Evolutionary conservation across 2,329 filamentous ascomycete species (phyloP).

Genomic region (Lojkania enalia): DNA sequence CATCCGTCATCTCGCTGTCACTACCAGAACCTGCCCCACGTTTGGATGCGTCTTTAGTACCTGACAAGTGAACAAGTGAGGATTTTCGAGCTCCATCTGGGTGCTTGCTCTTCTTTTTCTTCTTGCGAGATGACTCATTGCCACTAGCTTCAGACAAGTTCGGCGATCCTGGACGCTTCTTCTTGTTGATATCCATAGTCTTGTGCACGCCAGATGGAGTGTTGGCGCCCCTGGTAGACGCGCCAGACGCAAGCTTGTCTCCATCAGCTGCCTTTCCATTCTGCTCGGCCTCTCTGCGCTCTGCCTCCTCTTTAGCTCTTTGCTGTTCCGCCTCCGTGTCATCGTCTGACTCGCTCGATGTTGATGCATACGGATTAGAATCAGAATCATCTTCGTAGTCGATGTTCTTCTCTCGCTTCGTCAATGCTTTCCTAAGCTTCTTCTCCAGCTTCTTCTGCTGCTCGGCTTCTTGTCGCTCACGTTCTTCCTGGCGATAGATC

Average conservation of each 20-base stretch:
- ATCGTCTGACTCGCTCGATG: conserved; percentile 35
- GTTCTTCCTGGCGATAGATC: conserved; percentile 67
- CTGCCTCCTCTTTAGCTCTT: conserved; percentile 61
- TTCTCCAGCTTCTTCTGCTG: conserved; percentile 74
- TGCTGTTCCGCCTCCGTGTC: conserved; percentile 68
- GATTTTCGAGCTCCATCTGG: conserved; percentile 31
- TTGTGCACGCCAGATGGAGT: conserved; percentile 64
- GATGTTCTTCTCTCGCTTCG: conserved; percentile 82
- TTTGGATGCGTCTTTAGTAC: conserved; percentile 19
- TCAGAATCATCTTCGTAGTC: conserved; percentile 84
- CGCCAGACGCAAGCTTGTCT: conserved; percentile 53
- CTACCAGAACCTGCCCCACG: conserved; percentile 64
- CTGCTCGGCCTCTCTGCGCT: conserved; percentile 50
- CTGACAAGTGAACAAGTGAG: conserved; percentile 20
- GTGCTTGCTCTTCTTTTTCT: conserved; percentile 52
- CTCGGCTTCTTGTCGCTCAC: conserved; percentile 69
- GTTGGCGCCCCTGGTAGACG: conserved; percentile 70
- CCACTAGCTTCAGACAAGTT: conserved; percentile 89
- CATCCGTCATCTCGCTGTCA: conserved; percentile 72
- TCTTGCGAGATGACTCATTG: conserved; percentile 84
- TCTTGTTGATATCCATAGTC: conserved; percentile 56
- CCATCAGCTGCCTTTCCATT: conserved; percentile 53
- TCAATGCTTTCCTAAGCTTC: conserved; percentile 75
- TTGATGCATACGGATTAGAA: conserved; percentile 51
- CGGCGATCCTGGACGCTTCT: conserved; percentile 85